These are phyloP conservation scores for Starmerella bacillaris DNA, from an alignment of 805 yeast species.

Conservation along the genomic window DNA sequence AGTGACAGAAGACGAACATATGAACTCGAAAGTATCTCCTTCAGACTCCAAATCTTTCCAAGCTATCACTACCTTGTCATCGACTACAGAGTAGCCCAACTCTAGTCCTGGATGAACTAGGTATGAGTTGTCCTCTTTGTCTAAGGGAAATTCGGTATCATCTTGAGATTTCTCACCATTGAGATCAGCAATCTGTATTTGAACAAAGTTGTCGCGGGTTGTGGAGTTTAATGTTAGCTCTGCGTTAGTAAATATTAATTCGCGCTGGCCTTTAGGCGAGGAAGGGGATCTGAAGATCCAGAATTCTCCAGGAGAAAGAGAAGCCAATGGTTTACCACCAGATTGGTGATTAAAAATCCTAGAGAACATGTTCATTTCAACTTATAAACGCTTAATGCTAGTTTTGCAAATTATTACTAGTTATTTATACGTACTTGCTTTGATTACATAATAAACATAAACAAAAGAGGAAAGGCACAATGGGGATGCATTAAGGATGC, in stretches of 20 bases:
- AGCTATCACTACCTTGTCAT: slow-evolving; percentile 41
- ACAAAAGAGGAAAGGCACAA: too few relatives aligned
- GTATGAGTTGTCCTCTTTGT: slow-evolving; percentile 32
- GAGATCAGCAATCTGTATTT: slow-evolving; percentile 51
- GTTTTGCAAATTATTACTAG: too few relatives aligned
- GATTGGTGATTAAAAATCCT: slow-evolving; percentile 6
- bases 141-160: slow-evolving; percentile 22
- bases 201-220: slow-evolving; percentile 46
- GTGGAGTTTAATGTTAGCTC: slow-evolving; percentile 54
- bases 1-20: slow-evolving; percentile 41
- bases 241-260: slow-evolving; percentile 56
- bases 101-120: slow-evolving; percentile 43
- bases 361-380: slow-evolving; percentile 19
- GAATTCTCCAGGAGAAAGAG: slow-evolving; percentile 64
- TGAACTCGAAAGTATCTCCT: slow-evolving; percentile 70
- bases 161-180: slow-evolving; percentile 34
- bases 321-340: slow-evolving; percentile 35
- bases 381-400: too few relatives aligned
- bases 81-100: slow-evolving; percentile 36
- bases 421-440: too few relatives aligned
- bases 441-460: too few relatives aligned
- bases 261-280: slow-evolving; percentile 76
- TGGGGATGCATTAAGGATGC: too few relatives aligned
- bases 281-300: slow-evolving; percentile 52
- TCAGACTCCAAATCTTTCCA: slow-evolving; percentile 75